Conservation (phyloP, 1,139 yeast species). For the Hyphopichia buzzinii region DNA sequence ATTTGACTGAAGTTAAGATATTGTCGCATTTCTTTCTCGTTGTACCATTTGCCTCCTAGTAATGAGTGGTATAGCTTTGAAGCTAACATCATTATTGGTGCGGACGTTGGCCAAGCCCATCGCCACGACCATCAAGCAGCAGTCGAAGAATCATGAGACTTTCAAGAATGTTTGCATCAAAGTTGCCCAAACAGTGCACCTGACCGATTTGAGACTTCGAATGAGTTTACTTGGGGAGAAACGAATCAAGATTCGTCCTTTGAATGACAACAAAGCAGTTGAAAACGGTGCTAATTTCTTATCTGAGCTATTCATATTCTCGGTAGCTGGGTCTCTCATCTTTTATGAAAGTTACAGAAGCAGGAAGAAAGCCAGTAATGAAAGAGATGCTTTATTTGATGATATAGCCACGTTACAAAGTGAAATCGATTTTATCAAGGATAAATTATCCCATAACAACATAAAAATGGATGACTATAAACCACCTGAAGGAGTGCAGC, state of each 20-base stretch:
- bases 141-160: conserved; percentile 71
- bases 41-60: not conserved
- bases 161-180: conserved; percentile 63
- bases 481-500: conserved; percentile 46
- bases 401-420: conserved; percentile 68
- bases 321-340: conserved; percentile 79
- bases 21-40: no score
- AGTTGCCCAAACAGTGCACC: conserved; percentile 74
- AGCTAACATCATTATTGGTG: conserved; percentile 70
- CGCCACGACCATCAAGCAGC: conserved; percentile 67
- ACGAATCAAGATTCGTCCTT: conserved; percentile 63
- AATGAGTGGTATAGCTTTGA: conserved; percentile 65
- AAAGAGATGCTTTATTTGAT: conserved; percentile 64
- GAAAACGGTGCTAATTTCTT: conserved; percentile 81
- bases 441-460: conserved; percentile 38
- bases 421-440: conserved; percentile 63
- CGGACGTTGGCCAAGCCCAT: conserved; percentile 83
- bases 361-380: conserved; percentile 58
- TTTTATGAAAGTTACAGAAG: conserved; percentile 71
- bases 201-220: conserved; percentile 61
- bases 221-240: conserved; percentile 63
- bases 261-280: conserved; percentile 81
- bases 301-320: conserved; percentile 73
- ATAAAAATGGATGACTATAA: conserved; percentile 47
- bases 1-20: no score